Conservation (phyloP, 169 alveolate genomes). For the Plasmodium gonderi region DNA sequence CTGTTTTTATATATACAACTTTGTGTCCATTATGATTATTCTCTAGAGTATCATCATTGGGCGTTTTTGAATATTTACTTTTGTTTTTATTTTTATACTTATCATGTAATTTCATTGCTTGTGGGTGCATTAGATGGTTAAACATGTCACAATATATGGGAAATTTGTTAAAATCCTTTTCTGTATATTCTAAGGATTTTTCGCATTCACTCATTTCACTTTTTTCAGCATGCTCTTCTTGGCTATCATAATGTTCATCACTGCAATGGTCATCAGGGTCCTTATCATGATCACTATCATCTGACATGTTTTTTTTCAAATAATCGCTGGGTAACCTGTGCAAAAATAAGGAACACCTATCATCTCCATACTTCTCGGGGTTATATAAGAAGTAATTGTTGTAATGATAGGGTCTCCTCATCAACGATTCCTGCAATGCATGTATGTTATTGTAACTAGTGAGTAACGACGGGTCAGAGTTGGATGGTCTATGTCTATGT, state of each 20-base stretch:
- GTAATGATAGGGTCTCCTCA: slow-evolving; percentile 80
- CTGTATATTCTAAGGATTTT: neutral
- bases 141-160: slow-evolving; percentile 67
- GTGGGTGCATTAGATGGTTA: slow-evolving; percentile 54
- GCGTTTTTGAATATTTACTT: neutral
- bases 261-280: neutral
- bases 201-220: neutral
- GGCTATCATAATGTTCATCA: neutral
- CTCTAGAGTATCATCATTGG: neutral
- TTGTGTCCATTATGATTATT: slow-evolving; percentile 30
- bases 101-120: slow-evolving; percentile 45
- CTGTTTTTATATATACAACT: slow-evolving; percentile 77
- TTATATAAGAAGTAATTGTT: slow-evolving; percentile 57
- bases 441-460: slow-evolving; percentile 80
- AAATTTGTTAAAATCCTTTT: slow-evolving; percentile 37
- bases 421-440: slow-evolving; percentile 82
- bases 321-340: slow-evolving; percentile 57
- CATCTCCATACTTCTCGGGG: slow-evolving; percentile 66
- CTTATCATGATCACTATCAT: slow-evolving; percentile 4
- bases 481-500: slow-evolving; percentile 76
- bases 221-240: neutral
- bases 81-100: slow-evolving; percentile 26
- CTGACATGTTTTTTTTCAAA: slow-evolving; percentile 13
- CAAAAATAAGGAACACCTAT: neutral
- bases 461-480: slow-evolving; percentile 81